These are phyloP conservation scores for Dillenia suffruticosa DNA, from an alignment of 164 flowering plant species.

Conservation along the genomic window DNA sequence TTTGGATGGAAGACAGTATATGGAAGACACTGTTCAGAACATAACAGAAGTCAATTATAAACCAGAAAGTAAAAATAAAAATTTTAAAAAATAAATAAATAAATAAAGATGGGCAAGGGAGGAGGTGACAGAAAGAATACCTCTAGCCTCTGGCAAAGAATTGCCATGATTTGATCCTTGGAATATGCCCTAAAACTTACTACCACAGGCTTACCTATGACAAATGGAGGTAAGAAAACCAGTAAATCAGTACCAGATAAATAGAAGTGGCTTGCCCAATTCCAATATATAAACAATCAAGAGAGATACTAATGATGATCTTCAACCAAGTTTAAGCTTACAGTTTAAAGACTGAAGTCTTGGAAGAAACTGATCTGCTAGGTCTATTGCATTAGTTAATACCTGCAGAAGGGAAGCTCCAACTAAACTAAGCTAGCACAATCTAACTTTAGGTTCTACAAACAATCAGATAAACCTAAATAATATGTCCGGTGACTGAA, in stretches of 20 bases:
- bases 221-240: too few species aligned
- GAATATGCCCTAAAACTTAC: too few species aligned
- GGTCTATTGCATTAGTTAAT: constrained; percentile 93
- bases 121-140: constrained; percentile 30
- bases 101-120: constrained; percentile 3
- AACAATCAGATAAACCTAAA: too few species aligned
- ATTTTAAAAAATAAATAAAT: too few species aligned
- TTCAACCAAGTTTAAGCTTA: constrained; percentile 30
- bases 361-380: constrained; percentile 95
- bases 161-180: too few species aligned
- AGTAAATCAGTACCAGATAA: too few species aligned
- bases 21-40: constrained; percentile 48
- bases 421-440: too few species aligned
- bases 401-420: constrained; percentile 42
- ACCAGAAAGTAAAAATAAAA: neutral
- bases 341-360: constrained; percentile 85
- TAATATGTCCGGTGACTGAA: too few species aligned
- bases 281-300: neutral
- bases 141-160: constrained; percentile 59
- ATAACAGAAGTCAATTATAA: neutral
- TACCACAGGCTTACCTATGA: too few species aligned
- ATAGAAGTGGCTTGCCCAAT: neutral
- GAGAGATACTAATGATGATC: neutral
- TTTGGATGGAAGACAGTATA: constrained; percentile 65
- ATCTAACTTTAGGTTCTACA: too few species aligned